Base-by-base conservation (phyloP, 1,284 basidiomycete species). In the Volvariella surrecta region DNA sequence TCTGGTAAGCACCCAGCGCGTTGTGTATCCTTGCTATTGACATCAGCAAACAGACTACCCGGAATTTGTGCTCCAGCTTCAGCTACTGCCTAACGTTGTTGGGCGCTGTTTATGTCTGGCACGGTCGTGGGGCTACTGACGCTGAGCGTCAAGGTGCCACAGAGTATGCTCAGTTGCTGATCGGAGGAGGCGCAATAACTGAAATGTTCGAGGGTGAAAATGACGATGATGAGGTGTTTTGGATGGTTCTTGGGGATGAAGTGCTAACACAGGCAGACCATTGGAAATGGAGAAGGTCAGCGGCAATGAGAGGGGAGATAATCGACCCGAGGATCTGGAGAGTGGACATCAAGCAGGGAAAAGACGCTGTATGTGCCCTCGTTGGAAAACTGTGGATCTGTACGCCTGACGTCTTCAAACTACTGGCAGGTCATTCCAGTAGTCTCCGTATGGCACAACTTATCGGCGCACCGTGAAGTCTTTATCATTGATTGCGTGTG, bases 221-320 rank as follows among this genome's bases (percentile, higher is more conserved):
- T 42, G 67, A 67, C 31, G 60, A 62, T 19, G 81, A 87, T 44
- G 82, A 87, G 45, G 78, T 88, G 73, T 88, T 89, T 54, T 87
- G 86, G 82, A 79, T 85, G 76, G 73, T 84, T 37, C 66, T 89
- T 8, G 86, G 86, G 7, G 74, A 85, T 17, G 76, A 77, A 0
- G 70, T 71, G 1, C 86, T 79, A 55, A 84, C 84, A 3, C 76
- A 72, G 37, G 86, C 86, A 1, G 76, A 87, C 52, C 82, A 89
- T 57, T 89, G 86, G 86, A 72, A 61, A 51, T 89, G 82, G 80
- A 70, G 79, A 52, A 60, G 62, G 13, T 55, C 53, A 9, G 57
- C 66, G 19, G 45, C 56, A n/a, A 51, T 58, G 7, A n/a, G n/a
- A n/a, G n/a, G n/a, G n/a, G 11, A 28, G 6, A 28, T 11, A 28